A percentile compares a stretch with the other conserved stretches of the same genome.
Conservation (phyloP, 169 alveolate genomes). For the Eimeria falciformis region DNA sequence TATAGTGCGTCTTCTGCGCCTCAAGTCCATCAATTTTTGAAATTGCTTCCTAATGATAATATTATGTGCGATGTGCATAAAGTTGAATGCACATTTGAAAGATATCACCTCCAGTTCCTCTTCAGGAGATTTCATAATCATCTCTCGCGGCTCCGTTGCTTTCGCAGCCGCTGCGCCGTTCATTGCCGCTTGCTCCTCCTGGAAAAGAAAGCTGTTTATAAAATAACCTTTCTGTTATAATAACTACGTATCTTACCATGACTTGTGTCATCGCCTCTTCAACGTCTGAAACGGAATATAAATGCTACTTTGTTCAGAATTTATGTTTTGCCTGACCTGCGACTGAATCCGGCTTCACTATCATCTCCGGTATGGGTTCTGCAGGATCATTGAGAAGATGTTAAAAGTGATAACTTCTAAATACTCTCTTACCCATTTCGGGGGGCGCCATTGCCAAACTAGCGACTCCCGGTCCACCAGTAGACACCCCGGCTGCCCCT, state of each 20-base stretch:
- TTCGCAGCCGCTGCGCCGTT: slow-evolving; percentile 56
- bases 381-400: background rate
- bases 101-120: slow-evolving; percentile 49
- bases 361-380: slow-evolving; percentile 71
- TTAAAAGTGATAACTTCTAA: background rate
- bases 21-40: slow-evolving; percentile 60
- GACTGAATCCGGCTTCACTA: slow-evolving; percentile 72
- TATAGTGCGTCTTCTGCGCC: slow-evolving; percentile 70
- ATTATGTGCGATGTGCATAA: background rate
- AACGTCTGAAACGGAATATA: slow-evolving; percentile 46
- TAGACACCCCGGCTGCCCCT: slow-evolving; percentile 3
- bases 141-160: background rate
- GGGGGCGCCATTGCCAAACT: background rate
- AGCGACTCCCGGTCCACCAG: background rate
- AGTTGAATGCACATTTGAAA: background rate
- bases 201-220: background rate
- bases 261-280: slow-evolving; percentile 72
- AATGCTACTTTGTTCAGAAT: background rate
- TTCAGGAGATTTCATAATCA: slow-evolving; percentile 39
- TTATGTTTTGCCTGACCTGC: slow-evolving; percentile 21
- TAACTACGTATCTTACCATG: slow-evolving; percentile 20
- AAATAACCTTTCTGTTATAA: background rate
- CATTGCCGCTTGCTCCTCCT: slow-evolving; percentile 75
- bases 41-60: slow-evolving; percentile 37
- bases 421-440: slow-evolving; percentile 13